phyloP scores from a whole-genome alignment of 352 stramenopile genomes.

The Pythium rishiriense region DNA sequence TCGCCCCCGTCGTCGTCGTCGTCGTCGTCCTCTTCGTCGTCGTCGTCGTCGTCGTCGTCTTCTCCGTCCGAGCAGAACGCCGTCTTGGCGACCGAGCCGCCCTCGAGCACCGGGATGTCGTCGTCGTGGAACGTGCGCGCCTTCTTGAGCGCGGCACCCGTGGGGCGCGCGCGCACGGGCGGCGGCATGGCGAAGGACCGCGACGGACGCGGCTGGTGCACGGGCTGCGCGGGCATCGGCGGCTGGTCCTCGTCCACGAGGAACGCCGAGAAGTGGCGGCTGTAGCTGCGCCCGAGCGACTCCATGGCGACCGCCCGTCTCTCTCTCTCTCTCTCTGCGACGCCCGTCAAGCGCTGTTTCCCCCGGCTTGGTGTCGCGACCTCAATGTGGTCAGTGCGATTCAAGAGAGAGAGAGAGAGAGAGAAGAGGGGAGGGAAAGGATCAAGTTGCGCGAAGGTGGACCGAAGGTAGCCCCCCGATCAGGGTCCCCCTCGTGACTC shows the following conservation, averaged over 20 bases:
- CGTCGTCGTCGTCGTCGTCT: slow-evolving; percentile 29
- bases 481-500: slow-evolving; percentile 1
- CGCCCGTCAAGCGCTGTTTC: too few relatives aligned
- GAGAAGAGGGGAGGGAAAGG: background rate
- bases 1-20: slow-evolving; percentile 33
- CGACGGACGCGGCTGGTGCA: slow-evolving; percentile 21
- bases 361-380: background rate
- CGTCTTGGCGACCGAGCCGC: slow-evolving; percentile 14
- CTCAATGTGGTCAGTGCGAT: slow-evolving; percentile 28
- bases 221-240: slow-evolving; percentile 28
- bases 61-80: slow-evolving; percentile 41
- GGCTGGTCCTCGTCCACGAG: slow-evolving; percentile 30
- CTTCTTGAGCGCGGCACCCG: background rate
- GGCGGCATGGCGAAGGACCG: slow-evolving; percentile 1
- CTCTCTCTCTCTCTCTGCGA: background rate
- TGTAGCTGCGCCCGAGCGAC: slow-evolving; percentile 26
- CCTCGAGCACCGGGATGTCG: slow-evolving; percentile 76
- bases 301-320: slow-evolving; percentile 30
- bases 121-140: slow-evolving; percentile 28
- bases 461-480: slow-evolving; percentile 10
- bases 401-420: slow-evolving; percentile 6
- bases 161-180: background rate
- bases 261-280: slow-evolving; percentile 32
- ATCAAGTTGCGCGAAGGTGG: slow-evolving; percentile 16
- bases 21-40: slow-evolving; percentile 29